Base-by-base conservation (phyloP, 73 alveolate genomes). In the Urostyla sp. region DNA sequence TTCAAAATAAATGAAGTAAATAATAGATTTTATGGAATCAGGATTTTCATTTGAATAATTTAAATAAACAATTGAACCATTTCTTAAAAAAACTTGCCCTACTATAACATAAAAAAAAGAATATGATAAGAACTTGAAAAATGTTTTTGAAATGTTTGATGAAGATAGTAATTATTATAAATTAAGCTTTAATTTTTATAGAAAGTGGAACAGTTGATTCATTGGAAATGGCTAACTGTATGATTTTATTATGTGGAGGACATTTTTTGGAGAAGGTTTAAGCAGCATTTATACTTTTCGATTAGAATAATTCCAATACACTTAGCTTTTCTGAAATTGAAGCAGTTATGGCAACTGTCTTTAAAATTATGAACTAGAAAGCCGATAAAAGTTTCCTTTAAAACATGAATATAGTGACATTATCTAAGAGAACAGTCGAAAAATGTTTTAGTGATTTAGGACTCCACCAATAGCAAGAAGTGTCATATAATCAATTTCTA, bases 241-340 rank as follows among this genome's bases (percentile, higher is more conserved):
- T 69, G 72, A 5, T 69, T 30, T 30, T 69, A 13, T 46, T 69
- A 69, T 69, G 83, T 49, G 83, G 83, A 46, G 83, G 83, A 27
- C 44, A 36, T 8, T 54, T 69, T 2, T 15, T 46, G 28, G 72
- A 69, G n/a, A 69, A 69, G 52, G 49, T 69, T 13, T 45, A 46
- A n/a, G 83, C 83, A 6, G 83, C 83, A 2, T 69, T 69, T 34
- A 69, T 46, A 24, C 34, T 69, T 1, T 69, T 69, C 48, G 83
- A 69, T 35, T 11, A 37, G 34, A 69, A 69, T 49, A 21, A 34
- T 35, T 69, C 83, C 10, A 69, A 46, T 24, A 69, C 83, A 0
- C 55, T 69, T n/a, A 69, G 69, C 54, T 48, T 46, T 4, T 67
- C 44, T 24, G 83, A 69, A 30, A 21, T 69, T 20, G 30, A 13